Base-by-base conservation (phyloP, 805 yeast species). In the Peterozyma xylosa region DNA sequence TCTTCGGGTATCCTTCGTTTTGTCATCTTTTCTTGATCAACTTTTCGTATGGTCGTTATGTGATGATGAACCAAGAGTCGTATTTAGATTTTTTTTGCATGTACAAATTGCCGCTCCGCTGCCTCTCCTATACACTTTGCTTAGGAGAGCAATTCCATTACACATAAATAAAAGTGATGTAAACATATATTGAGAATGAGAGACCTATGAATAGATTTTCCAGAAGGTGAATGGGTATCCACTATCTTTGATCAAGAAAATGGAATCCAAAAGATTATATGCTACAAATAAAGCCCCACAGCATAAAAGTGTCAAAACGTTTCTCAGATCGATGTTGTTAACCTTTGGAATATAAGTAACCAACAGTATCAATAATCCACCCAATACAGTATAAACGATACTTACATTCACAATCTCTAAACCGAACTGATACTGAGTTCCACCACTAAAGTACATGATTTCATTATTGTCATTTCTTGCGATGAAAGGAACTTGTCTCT, bases 341-440 rank as follows among this genome's bases (percentile, higher is more conserved):
- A 42, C 11, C 11, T 45, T 47, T 15, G 69, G 54, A 62, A 79
- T 45, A 54, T 49, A 53, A 21, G 60, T 55, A 4, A 74, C 63
- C 37, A 84, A 57, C 0, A 55, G 42, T 10, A 74, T 53, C n/a
- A 75, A 42, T 4, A 69, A 47, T 0, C 60, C 42, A 0, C 73
- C 76, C 50, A 84, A 63, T 0, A 61, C 51, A 5, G 71, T 49
- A 52, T 85, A 86, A 49, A 74, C 64, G 2, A 53, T 57, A 2
- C 76, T 71, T 7, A 82, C 72, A 2, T 81, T 57, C 4, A 78
- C 54, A 3, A 80, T 70, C 55, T 86, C 95, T 3, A 75, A 61
- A 0, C 93, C 91, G 59, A 83, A 78, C 60, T 84, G 91, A 67
- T 78, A 79, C 45, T 72, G 74, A 3, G 63, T 59, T 3, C 86